A percentile compares a stretch with the other conserved stretches of the same genome.
Conservation (phyloP, 2,329 filamentous ascomycete species). For the Allantophomopsis cytisporea region DNA sequence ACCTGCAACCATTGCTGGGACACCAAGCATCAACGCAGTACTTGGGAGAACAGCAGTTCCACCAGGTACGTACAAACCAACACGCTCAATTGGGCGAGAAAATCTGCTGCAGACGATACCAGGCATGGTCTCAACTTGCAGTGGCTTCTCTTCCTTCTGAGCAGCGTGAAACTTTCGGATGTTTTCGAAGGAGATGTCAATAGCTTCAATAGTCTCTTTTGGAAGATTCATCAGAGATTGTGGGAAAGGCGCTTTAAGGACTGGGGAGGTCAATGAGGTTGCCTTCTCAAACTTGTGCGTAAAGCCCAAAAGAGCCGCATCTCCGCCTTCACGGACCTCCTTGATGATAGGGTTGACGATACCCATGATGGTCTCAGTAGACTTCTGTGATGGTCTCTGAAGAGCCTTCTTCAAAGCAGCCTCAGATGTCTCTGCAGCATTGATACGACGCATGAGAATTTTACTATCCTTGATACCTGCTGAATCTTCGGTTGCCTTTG, state of each 20-base stretch:
- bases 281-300: slow-evolving; percentile 98
- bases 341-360: slow-evolving; percentile 89
- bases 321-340: slow-evolving; percentile 70
- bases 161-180: slow-evolving; percentile 89
- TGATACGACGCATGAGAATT: slow-evolving; percentile 74
- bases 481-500: slow-evolving; percentile 35
- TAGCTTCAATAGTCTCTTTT: slow-evolving; percentile 77
- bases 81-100: slow-evolving; percentile 79
- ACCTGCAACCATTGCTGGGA: slow-evolving; percentile 93
- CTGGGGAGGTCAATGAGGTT: slow-evolving; percentile 76
- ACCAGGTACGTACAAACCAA: slow-evolving; percentile 92
- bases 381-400: slow-evolving; percentile 84
- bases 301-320: slow-evolving; percentile 79
- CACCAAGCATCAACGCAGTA: slow-evolving; percentile 94
- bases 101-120: slow-evolving; percentile 93
- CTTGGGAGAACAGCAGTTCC: slow-evolving; percentile 95
- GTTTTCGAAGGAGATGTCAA: slow-evolving; percentile 87
- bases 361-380: slow-evolving; percentile 83
- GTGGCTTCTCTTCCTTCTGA: slow-evolving; percentile 69
- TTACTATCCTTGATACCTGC: slow-evolving; percentile 35
- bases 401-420: slow-evolving; percentile 60
- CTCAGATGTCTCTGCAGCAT: slow-evolving; percentile 49
- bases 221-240: slow-evolving; percentile 73
- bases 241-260: slow-evolving; percentile 82
- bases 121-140: slow-evolving; percentile 93